These are phyloP conservation scores for Fonsecaea pedrosoi DNA, from an alignment of 2,329 filamentous ascomycete species.

Conservation along the genomic window DNA sequence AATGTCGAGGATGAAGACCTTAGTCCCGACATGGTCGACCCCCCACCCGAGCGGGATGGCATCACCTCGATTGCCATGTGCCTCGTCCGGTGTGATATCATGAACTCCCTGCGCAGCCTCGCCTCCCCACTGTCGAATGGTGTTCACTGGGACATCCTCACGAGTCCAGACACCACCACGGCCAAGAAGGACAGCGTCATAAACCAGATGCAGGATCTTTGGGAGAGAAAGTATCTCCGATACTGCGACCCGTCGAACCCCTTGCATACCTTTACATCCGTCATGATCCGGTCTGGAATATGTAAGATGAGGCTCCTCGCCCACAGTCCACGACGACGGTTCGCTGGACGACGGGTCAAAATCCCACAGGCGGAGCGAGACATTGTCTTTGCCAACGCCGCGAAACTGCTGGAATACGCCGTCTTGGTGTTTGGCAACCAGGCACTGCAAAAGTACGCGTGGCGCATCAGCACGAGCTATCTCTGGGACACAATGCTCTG, in stretches of 20 bases:
- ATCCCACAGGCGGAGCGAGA: neutral
- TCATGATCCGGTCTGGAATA: slow-evolving; percentile 6
- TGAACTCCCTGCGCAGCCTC: neutral
- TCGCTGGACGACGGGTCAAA: neutral
- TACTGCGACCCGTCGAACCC: slow-evolving; percentile 46
- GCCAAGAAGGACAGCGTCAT: neutral
- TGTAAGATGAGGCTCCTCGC: slow-evolving; percentile 3
- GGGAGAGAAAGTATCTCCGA: slow-evolving; percentile 44
- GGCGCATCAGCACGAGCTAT: slow-evolving; percentile 2
- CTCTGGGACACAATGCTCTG: slow-evolving; percentile 2
- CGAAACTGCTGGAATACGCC: neutral
- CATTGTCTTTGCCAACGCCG: neutral
- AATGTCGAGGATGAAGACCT: slow-evolving; percentile 31
- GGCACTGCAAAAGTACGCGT: neutral
- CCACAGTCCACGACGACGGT: slow-evolving; percentile 1
- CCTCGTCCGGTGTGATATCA: slow-evolving; percentile 7
- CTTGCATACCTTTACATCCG: slow-evolving; percentile 48
- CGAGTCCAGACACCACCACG: neutral
- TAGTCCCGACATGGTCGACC: slow-evolving; percentile 6
- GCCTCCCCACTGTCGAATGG: neutral
- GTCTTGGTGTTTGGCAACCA: neutral
- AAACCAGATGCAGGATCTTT: slow-evolving; percentile 40
- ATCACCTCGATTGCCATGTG: neutral
- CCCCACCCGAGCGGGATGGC: slow-evolving; percentile 6
- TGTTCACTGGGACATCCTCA: neutral